Evolutionary conservation across 768 basidiomycete genomes (phyloP), one percentile per base, ranked within the genome.

Genomic region (Suillus americanus): DNA sequence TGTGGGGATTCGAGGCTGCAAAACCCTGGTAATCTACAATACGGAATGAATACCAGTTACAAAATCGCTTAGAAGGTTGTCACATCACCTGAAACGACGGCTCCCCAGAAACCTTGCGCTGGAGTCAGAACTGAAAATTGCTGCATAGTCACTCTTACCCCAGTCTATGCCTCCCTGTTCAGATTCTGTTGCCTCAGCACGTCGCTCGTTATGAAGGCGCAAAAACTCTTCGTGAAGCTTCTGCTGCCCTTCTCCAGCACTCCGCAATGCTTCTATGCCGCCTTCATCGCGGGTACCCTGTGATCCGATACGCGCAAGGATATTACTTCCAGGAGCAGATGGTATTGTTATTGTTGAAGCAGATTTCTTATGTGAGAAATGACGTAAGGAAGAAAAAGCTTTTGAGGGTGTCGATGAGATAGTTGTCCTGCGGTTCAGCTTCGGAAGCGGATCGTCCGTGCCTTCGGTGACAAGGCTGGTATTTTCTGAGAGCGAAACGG

Each of bases 41-140:
- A 30, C 38, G 46, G n/a, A 18, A 62, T 76, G 30, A 66, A 61
- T 45, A 50, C 23, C 16, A 43, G 8, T 54, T 55, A 63, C 14
- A 23, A 64, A 28, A 59, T 46, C 50, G 55, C 43, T 28, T 37
- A 63, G 62, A 25, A 23, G 43, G 30, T 30, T 28, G 40, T 43
- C 37, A 68, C 79, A 48, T 71, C 1, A 91, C 92, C 92, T 68
- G 91, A 92, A 73, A 98, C 90, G 3, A 99, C 96, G 12, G 83
- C 85, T 1, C 95, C 96, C 97, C 97, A 97, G 79, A 99, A 97
- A 69, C 91, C 93, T 95, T 68, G 54, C 69, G 63, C 59, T 43
- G 18, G 30, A 23, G 30, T 45, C n/a, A 60, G 40, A 28, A 40
- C 28, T 25, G 57, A 20, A 41, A 59, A 59, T 41, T 13, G 20